These are phyloP conservation scores for Blastocystis sp. DNA, from an alignment of 352 stramenopile species.

Conservation along the genomic window DNA sequence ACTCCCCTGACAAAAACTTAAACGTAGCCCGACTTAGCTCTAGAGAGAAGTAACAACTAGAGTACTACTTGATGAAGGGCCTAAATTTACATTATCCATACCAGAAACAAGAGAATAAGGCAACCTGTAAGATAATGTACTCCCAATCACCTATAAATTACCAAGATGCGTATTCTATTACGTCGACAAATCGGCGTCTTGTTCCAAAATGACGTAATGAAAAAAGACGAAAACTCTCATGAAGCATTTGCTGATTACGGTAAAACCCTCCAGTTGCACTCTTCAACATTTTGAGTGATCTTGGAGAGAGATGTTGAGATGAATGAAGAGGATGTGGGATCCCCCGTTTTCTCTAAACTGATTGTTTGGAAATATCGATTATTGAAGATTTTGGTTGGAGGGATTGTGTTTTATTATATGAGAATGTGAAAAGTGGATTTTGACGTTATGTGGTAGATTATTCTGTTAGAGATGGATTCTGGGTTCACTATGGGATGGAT, in stretches of 20 bases:
- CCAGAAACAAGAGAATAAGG: conserved; percentile 14
- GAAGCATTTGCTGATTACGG: too few relatives aligned
- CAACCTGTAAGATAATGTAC: neutral
- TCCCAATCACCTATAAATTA: neutral
- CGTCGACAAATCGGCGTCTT: neutral
- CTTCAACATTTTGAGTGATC: neutral
- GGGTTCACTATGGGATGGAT: neutral
- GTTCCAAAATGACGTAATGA: too few relatives aligned
- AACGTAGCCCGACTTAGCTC: neutral
- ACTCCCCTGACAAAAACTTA: neutral
- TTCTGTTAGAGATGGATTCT: neutral
- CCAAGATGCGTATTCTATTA: neutral
- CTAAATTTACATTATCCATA: conserved; percentile 17
- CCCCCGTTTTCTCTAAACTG: neutral
- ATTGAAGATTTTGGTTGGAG: neutral
- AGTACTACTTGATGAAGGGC: neutral
- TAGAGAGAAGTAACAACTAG: neutral
- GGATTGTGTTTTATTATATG: neutral
- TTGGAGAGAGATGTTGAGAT: neutral
- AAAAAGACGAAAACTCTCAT: too few relatives aligned
- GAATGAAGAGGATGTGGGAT: neutral
- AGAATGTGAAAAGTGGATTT: neutral
- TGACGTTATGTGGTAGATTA: neutral
- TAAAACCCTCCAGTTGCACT: too few relatives aligned
- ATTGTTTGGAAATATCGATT: neutral